These are phyloP conservation scores for Ceratobasidium sp. DNA, from an alignment of 1,284 basidiomycete genomes.

Conservation along the genomic window DNA sequence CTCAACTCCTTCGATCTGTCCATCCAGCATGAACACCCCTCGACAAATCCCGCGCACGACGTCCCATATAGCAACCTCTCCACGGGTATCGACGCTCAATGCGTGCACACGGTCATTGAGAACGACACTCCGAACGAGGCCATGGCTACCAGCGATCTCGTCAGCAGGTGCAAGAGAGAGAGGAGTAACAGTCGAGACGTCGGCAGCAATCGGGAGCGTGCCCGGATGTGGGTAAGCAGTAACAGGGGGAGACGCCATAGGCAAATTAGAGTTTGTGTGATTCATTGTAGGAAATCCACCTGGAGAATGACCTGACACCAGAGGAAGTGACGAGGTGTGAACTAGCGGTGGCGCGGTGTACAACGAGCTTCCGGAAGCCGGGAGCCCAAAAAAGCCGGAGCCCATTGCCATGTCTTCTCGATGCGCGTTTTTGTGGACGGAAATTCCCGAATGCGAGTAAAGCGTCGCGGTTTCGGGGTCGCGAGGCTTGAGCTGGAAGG, in stretches of 20 bases:
- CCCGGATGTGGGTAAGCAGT: conserved; percentile 1
- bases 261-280: conserved; percentile 32
- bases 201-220: conserved; percentile 29
- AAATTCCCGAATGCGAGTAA: conserved; percentile 36
- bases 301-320: conserved; percentile 2
- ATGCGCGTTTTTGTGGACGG: conserved; percentile 30
- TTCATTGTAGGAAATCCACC: conserved; percentile 17
- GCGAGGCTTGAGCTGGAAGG: conserved; percentile 13
- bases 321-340: conserved; percentile 24
- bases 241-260: conserved; percentile 10
- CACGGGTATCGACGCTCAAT: conserved; percentile 87
- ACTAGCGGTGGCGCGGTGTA: conserved; percentile 16
- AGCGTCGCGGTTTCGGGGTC: conserved; percentile 35
- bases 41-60: conserved; percentile 81
- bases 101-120: conserved; percentile 94
- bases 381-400: conserved; percentile 36
- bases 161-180: conserved; percentile 70
- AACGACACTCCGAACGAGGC: conserved; percentile 83
- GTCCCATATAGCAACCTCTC: conserved; percentile 93
- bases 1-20: conserved; percentile 53
- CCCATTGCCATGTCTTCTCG: conserved; percentile 38
- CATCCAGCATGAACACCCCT: conserved; percentile 74
- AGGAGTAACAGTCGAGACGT: conserved; percentile 40
- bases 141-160: conserved; percentile 75
- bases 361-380: background rate